Evolutionary conservation across 176 grass and related monocot species (phyloP).

Genomic region (Raddia guianensis): DNA sequence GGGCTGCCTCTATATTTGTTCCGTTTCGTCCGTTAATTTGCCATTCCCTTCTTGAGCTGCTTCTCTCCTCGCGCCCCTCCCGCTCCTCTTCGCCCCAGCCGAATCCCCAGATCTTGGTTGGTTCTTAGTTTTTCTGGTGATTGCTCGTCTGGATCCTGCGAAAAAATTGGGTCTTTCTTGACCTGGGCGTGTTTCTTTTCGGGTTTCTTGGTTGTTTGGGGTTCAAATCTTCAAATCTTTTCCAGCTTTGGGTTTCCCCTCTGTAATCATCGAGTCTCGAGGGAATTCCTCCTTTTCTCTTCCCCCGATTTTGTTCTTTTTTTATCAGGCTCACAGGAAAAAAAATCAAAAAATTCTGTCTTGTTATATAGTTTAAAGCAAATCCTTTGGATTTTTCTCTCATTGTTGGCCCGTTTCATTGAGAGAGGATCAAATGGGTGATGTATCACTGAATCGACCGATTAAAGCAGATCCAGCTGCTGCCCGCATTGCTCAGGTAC

Average conservation of each 20-base stretch:
- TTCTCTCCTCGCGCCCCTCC: not conserved
- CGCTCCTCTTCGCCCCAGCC: not conserved
- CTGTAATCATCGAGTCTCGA: not conserved
- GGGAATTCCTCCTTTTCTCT: not conserved
- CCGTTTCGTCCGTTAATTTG: not conserved
- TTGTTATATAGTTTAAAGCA: not conserved
- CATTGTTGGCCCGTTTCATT: not conserved
- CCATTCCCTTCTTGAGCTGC: slow-evolving; percentile 12
- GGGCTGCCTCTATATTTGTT: not conserved
- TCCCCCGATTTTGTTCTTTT: slow-evolving; percentile 7
- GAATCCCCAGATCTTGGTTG: not conserved
- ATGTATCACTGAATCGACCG: slow-evolving; percentile 44
- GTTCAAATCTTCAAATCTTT: slow-evolving; percentile 9
- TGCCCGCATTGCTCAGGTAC: slow-evolving; percentile 39
- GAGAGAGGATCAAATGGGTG: slow-evolving; percentile 31
- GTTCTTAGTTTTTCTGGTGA: not conserved
- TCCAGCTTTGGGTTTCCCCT: not conserved
- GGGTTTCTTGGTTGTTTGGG: slow-evolving; percentile 20
- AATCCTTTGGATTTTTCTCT: not conserved
- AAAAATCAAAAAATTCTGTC: not conserved
- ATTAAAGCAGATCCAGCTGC: slow-evolving; percentile 34
- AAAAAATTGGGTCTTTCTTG: not conserved
- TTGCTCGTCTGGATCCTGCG: not conserved
- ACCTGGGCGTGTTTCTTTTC: not conserved
- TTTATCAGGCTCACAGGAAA: not conserved